These are phyloP conservation scores for Colletotrichum abscissum DNA, from an alignment of 2,329 filamentous ascomycete genomes.

Conservation along the genomic window DNA sequence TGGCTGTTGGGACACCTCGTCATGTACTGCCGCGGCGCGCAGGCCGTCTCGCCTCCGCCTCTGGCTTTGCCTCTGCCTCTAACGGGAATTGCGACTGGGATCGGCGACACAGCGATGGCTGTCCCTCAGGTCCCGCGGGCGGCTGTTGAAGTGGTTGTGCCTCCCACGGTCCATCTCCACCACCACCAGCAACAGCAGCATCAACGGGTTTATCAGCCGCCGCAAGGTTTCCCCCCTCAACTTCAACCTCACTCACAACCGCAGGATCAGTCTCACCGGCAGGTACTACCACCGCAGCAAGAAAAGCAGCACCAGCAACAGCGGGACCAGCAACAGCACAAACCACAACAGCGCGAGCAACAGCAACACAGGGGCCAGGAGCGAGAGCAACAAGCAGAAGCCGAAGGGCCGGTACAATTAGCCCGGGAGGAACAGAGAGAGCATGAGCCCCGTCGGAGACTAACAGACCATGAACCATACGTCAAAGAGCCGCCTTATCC, in stretches of 20 bases:
- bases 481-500: background rate
- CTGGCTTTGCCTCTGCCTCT: background rate
- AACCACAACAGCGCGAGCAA: background rate
- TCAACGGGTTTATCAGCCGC: background rate
- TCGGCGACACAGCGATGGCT: background rate
- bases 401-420: too few species aligned
- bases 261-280: background rate
- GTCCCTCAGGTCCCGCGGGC: background rate
- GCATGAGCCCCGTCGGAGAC: background rate
- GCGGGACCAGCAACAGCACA: too few species aligned
- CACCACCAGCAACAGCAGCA: background rate
- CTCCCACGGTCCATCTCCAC: background rate
- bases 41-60: background rate
- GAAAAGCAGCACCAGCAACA: background rate
- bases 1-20: slow-evolving; percentile 22
- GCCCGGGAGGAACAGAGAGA: too few species aligned
- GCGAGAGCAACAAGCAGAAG: background rate
- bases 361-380: background rate
- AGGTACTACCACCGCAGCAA: background rate
- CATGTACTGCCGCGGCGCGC: slow-evolving; percentile 17
- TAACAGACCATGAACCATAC: background rate
- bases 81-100: background rate
- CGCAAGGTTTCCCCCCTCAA: background rate
- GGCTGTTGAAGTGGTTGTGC: background rate
- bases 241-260: background rate